Evolutionary conservation across 257 asterid species (phyloP).

Genomic region (Sherardia arvensis): DNA sequence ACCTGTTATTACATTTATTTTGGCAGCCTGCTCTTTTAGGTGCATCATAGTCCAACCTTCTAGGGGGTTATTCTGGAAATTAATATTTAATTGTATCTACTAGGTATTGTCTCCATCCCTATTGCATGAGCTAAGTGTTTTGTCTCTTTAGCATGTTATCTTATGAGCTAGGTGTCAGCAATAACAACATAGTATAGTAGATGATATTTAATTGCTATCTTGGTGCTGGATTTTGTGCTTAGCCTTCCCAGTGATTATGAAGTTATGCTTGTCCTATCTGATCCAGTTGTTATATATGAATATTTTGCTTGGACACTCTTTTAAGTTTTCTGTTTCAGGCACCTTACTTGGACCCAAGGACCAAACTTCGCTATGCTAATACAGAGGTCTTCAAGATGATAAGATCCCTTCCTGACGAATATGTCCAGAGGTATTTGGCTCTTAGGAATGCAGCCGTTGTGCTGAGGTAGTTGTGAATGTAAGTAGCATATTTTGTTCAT

Average conservation of each 20-base stretch:
- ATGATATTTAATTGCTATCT: background rate
- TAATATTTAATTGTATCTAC: background rate
- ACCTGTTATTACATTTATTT: background rate
- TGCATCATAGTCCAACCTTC: background rate
- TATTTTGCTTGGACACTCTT: background rate
- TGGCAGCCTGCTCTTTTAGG: background rate
- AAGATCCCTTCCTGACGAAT: slow-evolving; percentile 83
- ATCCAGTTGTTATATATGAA: background rate
- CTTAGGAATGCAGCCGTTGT: slow-evolving; percentile 94
- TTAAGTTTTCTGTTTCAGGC: slow-evolving; percentile 54
- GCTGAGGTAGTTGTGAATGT: slow-evolving; percentile 40
- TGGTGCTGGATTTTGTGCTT: background rate
- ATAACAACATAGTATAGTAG: background rate
- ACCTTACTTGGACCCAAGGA: slow-evolving; percentile 92
- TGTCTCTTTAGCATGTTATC: background rate
- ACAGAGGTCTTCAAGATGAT: slow-evolving; percentile 75
- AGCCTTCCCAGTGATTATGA: too few relatives aligned
- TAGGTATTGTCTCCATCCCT: too few relatives aligned
- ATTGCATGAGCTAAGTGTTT: background rate
- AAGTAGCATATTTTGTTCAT: background rate
- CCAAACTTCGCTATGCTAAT: slow-evolving; percentile 86
- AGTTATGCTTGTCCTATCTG: background rate
- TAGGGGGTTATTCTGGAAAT: too few relatives aligned
- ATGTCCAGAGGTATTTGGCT: slow-evolving; percentile 81
- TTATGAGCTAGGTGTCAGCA: too few relatives aligned